These are phyloP conservation scores for Pogostemon cablin DNA, from an alignment of 257 asterid species.

Conservation along the genomic window DNA sequence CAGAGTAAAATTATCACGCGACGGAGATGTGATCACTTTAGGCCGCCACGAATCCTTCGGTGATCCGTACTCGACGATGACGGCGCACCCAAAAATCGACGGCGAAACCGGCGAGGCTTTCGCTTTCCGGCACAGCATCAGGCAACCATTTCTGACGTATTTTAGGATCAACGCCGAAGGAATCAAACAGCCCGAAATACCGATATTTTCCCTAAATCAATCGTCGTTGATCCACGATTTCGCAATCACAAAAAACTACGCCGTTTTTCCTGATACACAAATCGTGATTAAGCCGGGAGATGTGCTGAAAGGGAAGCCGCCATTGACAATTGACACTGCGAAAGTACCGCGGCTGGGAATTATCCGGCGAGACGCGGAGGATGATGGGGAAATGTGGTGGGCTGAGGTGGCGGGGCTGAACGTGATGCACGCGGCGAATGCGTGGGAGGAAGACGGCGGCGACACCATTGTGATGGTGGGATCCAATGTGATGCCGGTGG, in stretches of 20 bases:
- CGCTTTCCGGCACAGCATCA: constrained; percentile 53
- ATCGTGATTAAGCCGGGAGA: constrained; percentile 43
- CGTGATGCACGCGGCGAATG: constrained; percentile 54
- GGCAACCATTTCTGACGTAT: constrained; percentile 47
- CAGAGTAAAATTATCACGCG: constrained; percentile 34
- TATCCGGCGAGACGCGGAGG: constrained; percentile 52
- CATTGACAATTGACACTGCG: constrained; percentile 38
- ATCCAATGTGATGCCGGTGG: constrained; percentile 50
- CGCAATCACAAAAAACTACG: constrained; percentile 56
- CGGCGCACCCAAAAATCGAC: constrained; percentile 77
- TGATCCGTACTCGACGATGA: constrained; percentile 49
- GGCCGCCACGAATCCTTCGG: constrained; percentile 61
- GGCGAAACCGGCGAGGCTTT: constrained; percentile 51
- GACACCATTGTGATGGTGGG: constrained; percentile 61
- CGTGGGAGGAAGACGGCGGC: constrained; percentile 75
- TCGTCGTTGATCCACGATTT: constrained; percentile 58
- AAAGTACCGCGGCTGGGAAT: constrained; percentile 63
- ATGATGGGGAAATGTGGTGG: constrained; percentile 57
- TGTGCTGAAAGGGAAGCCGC: constrained; percentile 46
- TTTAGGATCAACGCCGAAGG: constrained; percentile 52
- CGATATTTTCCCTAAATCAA: constrained; percentile 44
- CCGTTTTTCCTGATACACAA: constrained; percentile 57
- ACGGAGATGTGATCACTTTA: constrained; percentile 59
- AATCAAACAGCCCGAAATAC: constrained; percentile 45
- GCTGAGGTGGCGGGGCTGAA: constrained; percentile 61